These are phyloP conservation scores for Stereum hirsutum DNA, from an alignment of 1,284 basidiomycete genomes.

Conservation along the genomic window DNA sequence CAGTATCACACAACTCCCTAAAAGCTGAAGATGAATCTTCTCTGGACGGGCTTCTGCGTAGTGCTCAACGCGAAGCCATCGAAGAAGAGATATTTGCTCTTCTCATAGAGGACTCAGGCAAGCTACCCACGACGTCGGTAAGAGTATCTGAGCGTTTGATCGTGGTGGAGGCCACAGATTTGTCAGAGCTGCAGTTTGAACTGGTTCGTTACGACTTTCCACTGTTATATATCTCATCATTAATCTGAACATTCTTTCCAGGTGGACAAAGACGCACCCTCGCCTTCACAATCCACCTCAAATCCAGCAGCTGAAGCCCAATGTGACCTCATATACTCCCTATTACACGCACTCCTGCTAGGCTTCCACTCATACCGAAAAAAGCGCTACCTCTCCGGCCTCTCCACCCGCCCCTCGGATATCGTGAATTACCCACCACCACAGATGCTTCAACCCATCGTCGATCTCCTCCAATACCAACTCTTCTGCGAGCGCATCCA, in stretches of 20 bases:
- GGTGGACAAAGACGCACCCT: constrained; percentile 2
- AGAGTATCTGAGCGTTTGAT: constrained; percentile 69
- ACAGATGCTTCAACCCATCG: constrained; percentile 52
- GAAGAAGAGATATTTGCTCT: constrained; percentile 71
- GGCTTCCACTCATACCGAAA: constrained; percentile 47
- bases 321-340: constrained; percentile 64
- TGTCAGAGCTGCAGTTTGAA: constrained; percentile 60
- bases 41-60: constrained; percentile 41
- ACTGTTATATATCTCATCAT: constrained; percentile 2
- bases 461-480: constrained; percentile 69
- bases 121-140: constrained; percentile 60
- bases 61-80: constrained; percentile 60
- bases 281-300: constrained; percentile 16
- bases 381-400: constrained; percentile 33
- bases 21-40: constrained; percentile 22
- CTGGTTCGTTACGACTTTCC: constrained; percentile 31
- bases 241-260: constrained; percentile 2
- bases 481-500: constrained; percentile 59
- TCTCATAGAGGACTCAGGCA: constrained; percentile 63
- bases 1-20: constrained; percentile 29
- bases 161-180: constrained; percentile 61
- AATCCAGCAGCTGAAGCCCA: constrained; percentile 24
- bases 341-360: constrained; percentile 56
- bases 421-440: constrained; percentile 12
- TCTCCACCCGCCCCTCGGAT: constrained; percentile 14